Conservation (phyloP, 2,329 filamentous ascomycete genomes). For the Nigrospora sphaerica region DNA sequence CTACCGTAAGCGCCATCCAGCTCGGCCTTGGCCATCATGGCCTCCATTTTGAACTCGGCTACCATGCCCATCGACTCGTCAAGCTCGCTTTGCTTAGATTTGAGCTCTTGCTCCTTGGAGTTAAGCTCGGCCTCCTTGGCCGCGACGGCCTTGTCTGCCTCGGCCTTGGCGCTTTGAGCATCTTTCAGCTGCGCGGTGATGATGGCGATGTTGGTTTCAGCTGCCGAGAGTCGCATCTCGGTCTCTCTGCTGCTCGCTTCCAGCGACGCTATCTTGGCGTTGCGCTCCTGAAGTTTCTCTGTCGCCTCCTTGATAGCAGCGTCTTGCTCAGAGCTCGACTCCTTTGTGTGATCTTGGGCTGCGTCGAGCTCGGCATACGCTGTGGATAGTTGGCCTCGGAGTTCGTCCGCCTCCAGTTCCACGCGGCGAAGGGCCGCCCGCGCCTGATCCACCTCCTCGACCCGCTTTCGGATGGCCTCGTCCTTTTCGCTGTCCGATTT, state of each 20-base stretch:
- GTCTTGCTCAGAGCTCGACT: constrained; percentile 22
- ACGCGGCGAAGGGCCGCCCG: constrained; percentile 16
- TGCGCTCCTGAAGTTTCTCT: constrained; percentile 34
- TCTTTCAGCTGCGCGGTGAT: constrained; percentile 29
- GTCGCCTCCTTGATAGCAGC: constrained; percentile 26
- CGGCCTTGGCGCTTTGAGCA: constrained; percentile 19
- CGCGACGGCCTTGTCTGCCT: constrained; percentile 17
- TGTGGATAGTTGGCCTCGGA: constrained; percentile 41
- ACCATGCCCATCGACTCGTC: constrained; percentile 39
- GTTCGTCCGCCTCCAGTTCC: constrained; percentile 26
- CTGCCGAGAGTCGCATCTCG: constrained; percentile 25
- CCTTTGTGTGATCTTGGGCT: constrained; percentile 23
- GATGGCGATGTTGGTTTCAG: constrained; percentile 29
- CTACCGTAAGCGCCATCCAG: constrained; percentile 55
- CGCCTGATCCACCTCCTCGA: constrained; percentile 46
- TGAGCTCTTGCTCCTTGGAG: constrained; percentile 31
- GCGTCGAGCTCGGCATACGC: constrained; percentile 40
- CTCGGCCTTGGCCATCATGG: constrained; percentile 54
- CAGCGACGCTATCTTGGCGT: constrained; percentile 33
- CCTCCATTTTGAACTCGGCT: constrained; percentile 54
- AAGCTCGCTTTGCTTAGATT: constrained; percentile 27
- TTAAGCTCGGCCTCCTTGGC: constrained; percentile 18
- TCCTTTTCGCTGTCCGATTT: constrained; percentile 72
- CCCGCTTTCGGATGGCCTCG: constrained; percentile 52
- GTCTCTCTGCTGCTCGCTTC: constrained; percentile 34